A percentile compares a stretch with the other conserved stretches of the same genome.
These are phyloP conservation scores for Isabelozyma heimii DNA, from an alignment of 805 yeast species.

Conservation along the genomic window DNA sequence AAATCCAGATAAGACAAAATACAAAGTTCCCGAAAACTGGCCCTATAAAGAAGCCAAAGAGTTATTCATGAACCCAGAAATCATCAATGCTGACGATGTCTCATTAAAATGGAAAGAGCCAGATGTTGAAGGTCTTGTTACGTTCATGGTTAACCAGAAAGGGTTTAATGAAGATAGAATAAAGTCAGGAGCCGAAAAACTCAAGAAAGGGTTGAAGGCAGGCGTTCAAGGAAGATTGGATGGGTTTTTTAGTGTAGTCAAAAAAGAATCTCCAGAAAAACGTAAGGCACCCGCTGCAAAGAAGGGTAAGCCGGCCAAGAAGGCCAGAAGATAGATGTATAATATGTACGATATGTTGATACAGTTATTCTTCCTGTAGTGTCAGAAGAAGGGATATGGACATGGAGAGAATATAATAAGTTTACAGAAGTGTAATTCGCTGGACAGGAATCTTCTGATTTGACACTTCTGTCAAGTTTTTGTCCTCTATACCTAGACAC, in stretches of 20 bases:
- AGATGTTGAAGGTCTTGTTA: conserved; percentile 75
- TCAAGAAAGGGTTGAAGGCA: conserved; percentile 77
- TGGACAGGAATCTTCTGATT: too few relatives aligned
- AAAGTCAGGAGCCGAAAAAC: conserved; percentile 78
- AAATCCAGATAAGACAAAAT: conserved; percentile 56
- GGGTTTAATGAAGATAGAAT: conserved; percentile 94
- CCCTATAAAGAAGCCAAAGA: conserved; percentile 86
- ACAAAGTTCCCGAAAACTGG: conserved; percentile 92
- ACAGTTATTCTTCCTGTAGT: too few relatives aligned
- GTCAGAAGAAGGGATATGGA: too few relatives aligned
- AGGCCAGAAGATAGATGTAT: neutral
- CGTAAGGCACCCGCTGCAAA: conserved; percentile 27
- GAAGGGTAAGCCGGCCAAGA: conserved; percentile 25
- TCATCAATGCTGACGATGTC: conserved; percentile 56
- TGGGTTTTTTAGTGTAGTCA: conserved; percentile 77
- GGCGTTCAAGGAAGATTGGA: conserved; percentile 91
- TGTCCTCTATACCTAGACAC: too few relatives aligned
- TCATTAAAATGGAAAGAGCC: conserved; percentile 87
- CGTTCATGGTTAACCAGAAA: conserved; percentile 80
- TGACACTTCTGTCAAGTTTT: too few relatives aligned
- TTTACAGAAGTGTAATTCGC: too few relatives aligned
- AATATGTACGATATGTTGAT: neutral
- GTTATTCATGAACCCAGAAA: conserved; percentile 81
- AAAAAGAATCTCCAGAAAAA: conserved; percentile 44
- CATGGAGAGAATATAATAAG: too few relatives aligned